Evolutionary conservation across 2,329 filamentous ascomycete genomes (phyloP).

Genomic region (Fusarium sororula): DNA sequence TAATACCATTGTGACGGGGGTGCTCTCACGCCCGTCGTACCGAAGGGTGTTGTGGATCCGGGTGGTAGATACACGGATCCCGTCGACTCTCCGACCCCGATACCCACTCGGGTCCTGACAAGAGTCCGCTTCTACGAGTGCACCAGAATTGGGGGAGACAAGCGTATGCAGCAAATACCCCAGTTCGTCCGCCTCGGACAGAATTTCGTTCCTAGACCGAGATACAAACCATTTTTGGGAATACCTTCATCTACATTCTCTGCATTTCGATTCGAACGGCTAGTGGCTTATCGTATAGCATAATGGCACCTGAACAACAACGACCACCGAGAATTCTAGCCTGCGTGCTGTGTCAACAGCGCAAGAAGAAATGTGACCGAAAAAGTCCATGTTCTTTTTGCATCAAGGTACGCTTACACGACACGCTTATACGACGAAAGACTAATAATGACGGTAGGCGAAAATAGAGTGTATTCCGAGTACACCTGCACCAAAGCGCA

Average conservation of each 20-base stretch:
- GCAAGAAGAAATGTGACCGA: slow-evolving; percentile 35
- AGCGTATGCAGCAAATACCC: slow-evolving; percentile 24
- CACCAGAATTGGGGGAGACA: background rate
- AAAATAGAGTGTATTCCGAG: slow-evolving; percentile 28
- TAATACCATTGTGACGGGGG: slow-evolving; percentile 18
- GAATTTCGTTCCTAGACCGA: background rate
- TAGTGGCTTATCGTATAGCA: background rate
- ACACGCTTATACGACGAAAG: background rate
- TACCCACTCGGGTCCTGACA: slow-evolving; percentile 10
- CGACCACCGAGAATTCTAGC: slow-evolving; percentile 23
- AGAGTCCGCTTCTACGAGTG: slow-evolving; percentile 7
- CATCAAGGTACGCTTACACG: slow-evolving; percentile 8
- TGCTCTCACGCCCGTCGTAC: slow-evolving; percentile 7
- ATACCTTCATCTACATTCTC: background rate
- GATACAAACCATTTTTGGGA: background rate
- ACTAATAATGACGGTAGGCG: slow-evolving; percentile 3
- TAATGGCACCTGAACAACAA: slow-evolving; percentile 17
- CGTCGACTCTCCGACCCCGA: slow-evolving; percentile 28
- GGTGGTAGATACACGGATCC: slow-evolving; percentile 13
- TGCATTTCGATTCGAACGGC: background rate
- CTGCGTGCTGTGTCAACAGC: slow-evolving; percentile 31
- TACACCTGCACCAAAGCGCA: slow-evolving; percentile 31
- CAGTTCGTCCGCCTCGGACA: slow-evolving; percentile 1
- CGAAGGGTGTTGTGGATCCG: slow-evolving; percentile 16
- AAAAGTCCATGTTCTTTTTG: slow-evolving; percentile 34